phyloP scores from a whole-genome alignment of 345 rosid genomes.

The Balakata baccata region DNA sequence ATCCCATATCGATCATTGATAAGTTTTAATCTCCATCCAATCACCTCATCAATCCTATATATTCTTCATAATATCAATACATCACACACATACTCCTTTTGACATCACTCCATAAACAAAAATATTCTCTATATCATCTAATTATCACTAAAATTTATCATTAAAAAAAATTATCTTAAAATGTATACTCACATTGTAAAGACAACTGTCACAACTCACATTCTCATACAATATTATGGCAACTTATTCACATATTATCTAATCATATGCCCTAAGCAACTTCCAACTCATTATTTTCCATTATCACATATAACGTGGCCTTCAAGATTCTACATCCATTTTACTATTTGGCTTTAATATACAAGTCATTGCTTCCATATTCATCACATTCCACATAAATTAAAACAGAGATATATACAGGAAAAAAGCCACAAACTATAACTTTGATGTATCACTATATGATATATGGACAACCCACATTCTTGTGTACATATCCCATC shows the following conservation, averaged over 20 bases:
- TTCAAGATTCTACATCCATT: not conserved
- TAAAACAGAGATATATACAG: too few species aligned
- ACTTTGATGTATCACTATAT: not conserved
- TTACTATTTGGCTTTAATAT: not conserved
- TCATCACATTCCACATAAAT: not conserved
- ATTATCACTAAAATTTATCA: too few species aligned
- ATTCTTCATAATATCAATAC: too few species aligned
- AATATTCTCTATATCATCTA: too few species aligned
- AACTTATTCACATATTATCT: not conserved
- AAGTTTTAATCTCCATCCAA: too few species aligned
- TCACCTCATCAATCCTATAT: too few species aligned
- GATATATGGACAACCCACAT: not conserved
- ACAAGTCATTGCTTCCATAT: not conserved
- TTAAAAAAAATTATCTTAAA: too few species aligned
- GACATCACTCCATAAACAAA: too few species aligned
- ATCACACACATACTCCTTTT: too few species aligned
- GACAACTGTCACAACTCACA: too few species aligned
- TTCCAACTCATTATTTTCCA: not conserved
- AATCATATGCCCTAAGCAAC: not conserved
- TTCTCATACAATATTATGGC: too few species aligned
- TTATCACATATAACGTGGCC: not conserved
- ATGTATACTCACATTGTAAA: not conserved
- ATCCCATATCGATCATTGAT: too few species aligned
- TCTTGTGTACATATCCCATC: conserved; percentile 6
- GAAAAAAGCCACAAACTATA: not conserved